phyloP scores from a whole-genome alignment of 176 grass and related monocot species.

The Areca catechu region DNA sequence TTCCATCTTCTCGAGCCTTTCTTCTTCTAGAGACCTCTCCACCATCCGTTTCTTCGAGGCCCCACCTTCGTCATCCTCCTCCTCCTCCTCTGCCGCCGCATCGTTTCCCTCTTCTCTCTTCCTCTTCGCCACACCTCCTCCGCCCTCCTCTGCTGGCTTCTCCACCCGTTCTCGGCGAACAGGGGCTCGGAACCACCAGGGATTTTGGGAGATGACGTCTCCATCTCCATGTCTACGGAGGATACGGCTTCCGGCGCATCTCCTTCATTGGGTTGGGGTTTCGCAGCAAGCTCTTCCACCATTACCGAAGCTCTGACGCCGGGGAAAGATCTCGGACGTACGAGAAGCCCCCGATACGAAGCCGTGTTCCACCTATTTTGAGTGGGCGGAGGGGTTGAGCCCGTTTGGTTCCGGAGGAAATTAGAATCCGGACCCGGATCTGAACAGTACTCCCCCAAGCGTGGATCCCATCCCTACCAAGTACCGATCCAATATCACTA shows the following conservation, averaged over 20 bases:
- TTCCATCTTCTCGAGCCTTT: slow-evolving; percentile 16
- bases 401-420: too few species aligned
- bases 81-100: slow-evolving; percentile 13
- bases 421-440: too few species aligned
- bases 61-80: slow-evolving; percentile 8
- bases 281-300: slow-evolving; percentile 6
- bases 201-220: too few species aligned
- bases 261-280: background rate
- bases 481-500: too few species aligned
- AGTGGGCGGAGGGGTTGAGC: too few species aligned
- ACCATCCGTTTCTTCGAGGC: slow-evolving; percentile 19
- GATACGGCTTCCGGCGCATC: background rate
- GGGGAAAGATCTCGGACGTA: too few species aligned
- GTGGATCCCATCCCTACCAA: too few species aligned
- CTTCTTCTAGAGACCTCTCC: slow-evolving; percentile 23
- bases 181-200: too few species aligned
- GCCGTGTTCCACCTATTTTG: too few species aligned
- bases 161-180: background rate
- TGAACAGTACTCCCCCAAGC: too few species aligned
- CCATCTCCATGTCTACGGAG: too few species aligned
- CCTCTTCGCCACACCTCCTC: slow-evolving; percentile 7
- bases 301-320: background rate
- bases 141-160: background rate
- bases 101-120: slow-evolving; percentile 26
- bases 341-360: too few species aligned